These are phyloP conservation scores for Westerdykella sp. DNA, from an alignment of 2,329 filamentous ascomycete species.

Conservation along the genomic window DNA sequence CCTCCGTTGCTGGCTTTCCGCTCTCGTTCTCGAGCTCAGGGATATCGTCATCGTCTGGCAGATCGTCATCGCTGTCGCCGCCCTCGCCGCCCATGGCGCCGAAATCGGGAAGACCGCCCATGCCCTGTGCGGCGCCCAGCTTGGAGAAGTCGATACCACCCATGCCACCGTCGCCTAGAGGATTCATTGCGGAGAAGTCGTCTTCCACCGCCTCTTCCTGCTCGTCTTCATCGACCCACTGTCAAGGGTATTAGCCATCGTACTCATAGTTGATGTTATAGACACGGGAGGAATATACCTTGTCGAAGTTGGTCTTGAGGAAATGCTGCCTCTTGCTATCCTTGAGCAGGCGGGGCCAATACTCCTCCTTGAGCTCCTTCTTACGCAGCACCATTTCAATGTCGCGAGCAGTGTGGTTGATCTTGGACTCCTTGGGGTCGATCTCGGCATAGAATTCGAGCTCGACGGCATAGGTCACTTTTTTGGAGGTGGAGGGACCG, in stretches of 20 bases:
- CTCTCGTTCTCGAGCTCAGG: conserved; percentile 55
- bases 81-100: conserved; percentile 35
- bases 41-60: conserved; percentile 72
- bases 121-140: conserved; percentile 53
- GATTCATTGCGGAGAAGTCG: conserved; percentile 54
- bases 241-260: conserved; percentile 16
- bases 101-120: conserved; percentile 38
- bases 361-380: conserved; percentile 92
- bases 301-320: conserved; percentile 98
- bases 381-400: conserved; percentile 89
- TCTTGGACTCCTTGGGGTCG: conserved; percentile 75
- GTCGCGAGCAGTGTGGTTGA: conserved; percentile 81
- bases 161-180: conserved; percentile 58
- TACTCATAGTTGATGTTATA: neutral
- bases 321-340: conserved; percentile 84
- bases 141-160: conserved; percentile 92
- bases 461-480: conserved; percentile 77
- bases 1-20: conserved; percentile 11
- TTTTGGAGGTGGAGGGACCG: conserved; percentile 75
- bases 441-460: conserved; percentile 89
- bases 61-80: conserved; percentile 46
- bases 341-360: conserved; percentile 94
- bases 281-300: conserved; percentile 49
- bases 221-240: conserved; percentile 98
- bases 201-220: conserved; percentile 85